These are phyloP conservation scores for Marasmius oreades DNA, from an alignment of 1,284 basidiomycete genomes.

Conservation along the genomic window DNA sequence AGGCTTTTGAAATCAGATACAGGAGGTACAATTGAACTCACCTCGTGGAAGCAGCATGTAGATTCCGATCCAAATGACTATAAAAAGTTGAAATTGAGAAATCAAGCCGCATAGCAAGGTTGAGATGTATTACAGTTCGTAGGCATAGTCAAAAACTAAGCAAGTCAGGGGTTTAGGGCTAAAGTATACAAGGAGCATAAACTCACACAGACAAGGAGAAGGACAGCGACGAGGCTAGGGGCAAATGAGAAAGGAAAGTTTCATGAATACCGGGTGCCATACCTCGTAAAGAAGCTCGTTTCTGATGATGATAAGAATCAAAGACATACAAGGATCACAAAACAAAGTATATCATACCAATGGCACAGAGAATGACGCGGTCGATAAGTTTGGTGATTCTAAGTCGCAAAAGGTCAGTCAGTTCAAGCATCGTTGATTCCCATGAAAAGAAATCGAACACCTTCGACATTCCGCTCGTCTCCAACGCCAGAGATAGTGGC, in stretches of 20 bases:
- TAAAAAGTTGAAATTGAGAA: not conserved
- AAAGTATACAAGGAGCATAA: not conserved
- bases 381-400: not conserved
- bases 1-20: not conserved
- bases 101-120: not conserved
- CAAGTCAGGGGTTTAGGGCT: not conserved
- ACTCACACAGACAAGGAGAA: not conserved
- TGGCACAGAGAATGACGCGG: not conserved
- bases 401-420: not conserved
- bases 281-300: not conserved
- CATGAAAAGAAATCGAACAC: not conserved
- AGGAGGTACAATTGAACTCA: not conserved
- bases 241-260: not conserved
- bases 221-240: not conserved
- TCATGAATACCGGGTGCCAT: not conserved
- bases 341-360: not conserved
- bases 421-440: not conserved
- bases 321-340: not conserved
- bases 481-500: not conserved
- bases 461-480: not conserved
- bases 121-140: not conserved
- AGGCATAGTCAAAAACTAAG: not conserved
- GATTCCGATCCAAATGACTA: not conserved
- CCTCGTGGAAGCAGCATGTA: not conserved
- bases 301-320: not conserved